Conservation (phyloP, 2,329 filamentous ascomycete species). For the Sporothrix euskadiensis region DNA sequence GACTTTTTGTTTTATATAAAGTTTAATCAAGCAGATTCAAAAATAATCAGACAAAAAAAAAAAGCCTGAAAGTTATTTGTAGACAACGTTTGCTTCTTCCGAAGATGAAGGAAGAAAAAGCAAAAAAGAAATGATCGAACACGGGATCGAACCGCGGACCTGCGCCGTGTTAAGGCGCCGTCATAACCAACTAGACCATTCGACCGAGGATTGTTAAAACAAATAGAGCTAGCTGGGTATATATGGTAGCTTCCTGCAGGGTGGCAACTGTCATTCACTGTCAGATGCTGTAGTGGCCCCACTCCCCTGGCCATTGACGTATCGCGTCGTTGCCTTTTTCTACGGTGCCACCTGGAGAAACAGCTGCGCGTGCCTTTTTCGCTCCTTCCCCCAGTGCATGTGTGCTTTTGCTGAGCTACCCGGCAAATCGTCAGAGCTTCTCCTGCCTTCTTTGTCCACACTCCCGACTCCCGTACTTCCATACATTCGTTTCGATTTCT, state of each 20-base stretch:
- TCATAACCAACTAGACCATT: slow-evolving; percentile 31
- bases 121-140: slow-evolving; percentile 27
- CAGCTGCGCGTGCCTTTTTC: slow-evolving; percentile 12
- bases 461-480: neutral
- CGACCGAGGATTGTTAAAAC: slow-evolving; percentile 14
- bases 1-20: too few species aligned
- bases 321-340: slow-evolving; percentile 28
- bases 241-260: neutral
- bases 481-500: neutral
- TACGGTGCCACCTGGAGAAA: neutral
- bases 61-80: neutral
- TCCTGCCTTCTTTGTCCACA: neutral
- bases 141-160: slow-evolving; percentile 30
- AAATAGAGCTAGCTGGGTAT: neutral
- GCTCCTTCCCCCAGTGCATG: neutral
- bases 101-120: neutral
- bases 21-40: too few species aligned
- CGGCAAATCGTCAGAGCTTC: slow-evolving; percentile 15
- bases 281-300: neutral
- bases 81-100: too few species aligned
- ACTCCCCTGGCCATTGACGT: slow-evolving; percentile 23
- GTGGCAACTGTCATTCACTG: neutral
- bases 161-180: slow-evolving; percentile 31
- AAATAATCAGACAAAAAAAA: neutral
- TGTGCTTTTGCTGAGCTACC: neutral